Conservation (phyloP, 78 protist species). For the Dictyostelium discoideum region DNA sequence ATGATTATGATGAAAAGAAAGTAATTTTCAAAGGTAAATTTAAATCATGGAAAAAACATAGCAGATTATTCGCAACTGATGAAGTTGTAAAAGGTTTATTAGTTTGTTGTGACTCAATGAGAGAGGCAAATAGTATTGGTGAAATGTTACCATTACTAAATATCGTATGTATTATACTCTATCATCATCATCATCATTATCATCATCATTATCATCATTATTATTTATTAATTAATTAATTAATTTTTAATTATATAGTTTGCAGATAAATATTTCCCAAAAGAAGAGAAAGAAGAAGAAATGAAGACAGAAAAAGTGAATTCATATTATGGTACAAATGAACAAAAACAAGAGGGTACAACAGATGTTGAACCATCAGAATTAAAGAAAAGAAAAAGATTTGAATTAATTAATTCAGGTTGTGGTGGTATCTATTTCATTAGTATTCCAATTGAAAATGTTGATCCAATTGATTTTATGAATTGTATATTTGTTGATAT, state of each 20-base stretch:
- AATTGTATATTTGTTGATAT: constrained; percentile 43
- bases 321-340: constrained; percentile 12
- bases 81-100: constrained; percentile 58
- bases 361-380: background rate
- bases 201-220: background rate
- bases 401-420: constrained; percentile 67
- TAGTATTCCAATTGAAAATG: background rate
- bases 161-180: constrained; percentile 10
- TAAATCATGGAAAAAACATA: constrained; percentile 50
- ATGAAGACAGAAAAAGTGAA: background rate
- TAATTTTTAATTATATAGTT: background rate
- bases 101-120: constrained; percentile 45
- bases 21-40: constrained; percentile 5
- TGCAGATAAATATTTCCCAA: constrained; percentile 64
- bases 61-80: constrained; percentile 53
- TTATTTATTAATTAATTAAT: background rate
- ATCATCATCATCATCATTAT: background rate
- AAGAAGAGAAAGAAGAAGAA: constrained; percentile 7
- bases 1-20: constrained; percentile 6
- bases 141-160: constrained; percentile 17
- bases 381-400: background rate
- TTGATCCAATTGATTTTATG: constrained; percentile 33
- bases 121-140: constrained; percentile 67
- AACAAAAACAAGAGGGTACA: background rate
- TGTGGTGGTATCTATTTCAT: constrained; percentile 66